Evolutionary conservation across 2,329 filamentous ascomycete genomes (phyloP), one percentile per base, ranked within the genome.

Genomic region (Sporothrix euskadiensis): DNA sequence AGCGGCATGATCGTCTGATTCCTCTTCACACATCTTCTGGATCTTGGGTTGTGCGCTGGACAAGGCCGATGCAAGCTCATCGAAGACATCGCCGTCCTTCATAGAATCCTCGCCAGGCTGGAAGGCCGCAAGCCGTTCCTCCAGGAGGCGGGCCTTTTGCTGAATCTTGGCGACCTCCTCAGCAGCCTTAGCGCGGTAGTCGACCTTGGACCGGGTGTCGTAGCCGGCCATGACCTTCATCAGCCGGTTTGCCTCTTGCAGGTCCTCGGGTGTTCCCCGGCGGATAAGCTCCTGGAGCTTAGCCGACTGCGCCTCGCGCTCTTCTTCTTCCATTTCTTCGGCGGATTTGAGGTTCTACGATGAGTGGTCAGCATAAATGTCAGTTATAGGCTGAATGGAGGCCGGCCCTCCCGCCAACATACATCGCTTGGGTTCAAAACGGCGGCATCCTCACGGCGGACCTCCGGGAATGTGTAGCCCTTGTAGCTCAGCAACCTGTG

Each of bases 201-300:
- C 95, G 1, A 96, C 98, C 84, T 98, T 98, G 81, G 94, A 92
- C 78, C 94, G 88, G 74, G 93, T 98, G 81, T 99, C 96, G 82
- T 93, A 99, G 75, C 96, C 96, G 71, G 96, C 96, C 96, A 99
- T 98, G 77, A 99, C 88, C 83, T 99, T 99, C 96, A 99, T 99
- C 71, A 99, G 86, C 78, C 94, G 91, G 80, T 78, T 99, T 71
- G 96, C 96, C 84, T 99, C 96, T 81, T 98, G 95, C 74, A 99
- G 84, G 81, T 99, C 96, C 76, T 97, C 92, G 35, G 96, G 96
- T 4, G 93, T 91, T 72, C 96, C 96, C 77, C 96, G 88, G 75
- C 96, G 91, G 80, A 99, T 98, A 71, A 99, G 86, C 83, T 99
- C 96, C 80, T 99, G 96, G 22, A 99, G 87, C 83, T 99, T 99